Percentiles rank a stretch among this genome's conserved stretches.
These are phyloP conservation scores for Gossypium arboreum DNA, from an alignment of 345 rosid genomes.

Conservation along the genomic window DNA sequence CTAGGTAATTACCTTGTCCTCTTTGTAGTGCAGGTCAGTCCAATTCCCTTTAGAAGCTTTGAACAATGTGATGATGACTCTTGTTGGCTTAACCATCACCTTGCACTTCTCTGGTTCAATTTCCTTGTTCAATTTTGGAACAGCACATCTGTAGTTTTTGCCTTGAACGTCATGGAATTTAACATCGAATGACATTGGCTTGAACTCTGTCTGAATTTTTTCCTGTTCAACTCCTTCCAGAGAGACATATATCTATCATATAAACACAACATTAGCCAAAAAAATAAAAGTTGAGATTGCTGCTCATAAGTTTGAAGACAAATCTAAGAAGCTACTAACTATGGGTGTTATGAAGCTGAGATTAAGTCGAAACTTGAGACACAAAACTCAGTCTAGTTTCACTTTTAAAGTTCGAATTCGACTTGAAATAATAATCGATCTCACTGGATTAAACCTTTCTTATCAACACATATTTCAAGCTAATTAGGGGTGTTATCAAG, in stretches of 20 bases:
- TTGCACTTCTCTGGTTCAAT: constrained; percentile 77
- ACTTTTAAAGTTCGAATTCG: background rate
- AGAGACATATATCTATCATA: constrained; percentile 59
- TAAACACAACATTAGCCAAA: background rate
- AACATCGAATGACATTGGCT: constrained; percentile 56
- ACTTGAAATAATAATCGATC: background rate
- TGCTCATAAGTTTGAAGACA: background rate
- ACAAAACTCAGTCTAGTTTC: background rate
- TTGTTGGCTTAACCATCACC: constrained; percentile 68
- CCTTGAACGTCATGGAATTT: constrained; percentile 81
- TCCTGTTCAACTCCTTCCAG: constrained; percentile 75
- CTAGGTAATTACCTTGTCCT: constrained; percentile 66
- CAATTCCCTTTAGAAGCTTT: constrained; percentile 84
- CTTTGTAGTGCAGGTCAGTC: constrained; percentile 82
- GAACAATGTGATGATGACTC: constrained; percentile 56
- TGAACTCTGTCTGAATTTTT: constrained; percentile 65
- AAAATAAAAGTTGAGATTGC: background rate
- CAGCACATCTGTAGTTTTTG: constrained; percentile 68
- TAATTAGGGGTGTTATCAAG: no score
- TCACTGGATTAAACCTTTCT: background rate
- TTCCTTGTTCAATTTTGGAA: constrained; percentile 70
- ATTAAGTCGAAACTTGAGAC: background rate
- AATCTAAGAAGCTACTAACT: background rate
- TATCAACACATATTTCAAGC: no score
- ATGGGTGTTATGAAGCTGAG: background rate